Evolutionary conservation across 805 yeast genomes (phyloP).

Genomic region (Teunomyces atbi): DNA sequence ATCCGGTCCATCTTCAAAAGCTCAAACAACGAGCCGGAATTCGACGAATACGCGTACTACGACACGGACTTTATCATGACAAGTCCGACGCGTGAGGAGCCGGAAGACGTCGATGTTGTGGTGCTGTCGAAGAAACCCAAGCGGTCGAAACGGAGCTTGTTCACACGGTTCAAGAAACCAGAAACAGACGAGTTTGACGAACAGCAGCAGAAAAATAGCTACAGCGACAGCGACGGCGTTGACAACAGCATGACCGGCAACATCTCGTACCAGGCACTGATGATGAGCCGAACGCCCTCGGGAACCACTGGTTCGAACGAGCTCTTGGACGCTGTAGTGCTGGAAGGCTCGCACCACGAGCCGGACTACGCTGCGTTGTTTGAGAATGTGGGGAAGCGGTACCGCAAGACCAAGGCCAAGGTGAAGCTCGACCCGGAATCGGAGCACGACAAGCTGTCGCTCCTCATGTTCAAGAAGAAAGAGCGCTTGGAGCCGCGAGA

Average conservation of each 20-base stretch:
- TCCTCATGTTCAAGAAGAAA: neutral
- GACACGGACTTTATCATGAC: conserved; percentile 16
- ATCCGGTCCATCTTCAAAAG: conserved; percentile 18
- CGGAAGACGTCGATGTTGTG: conserved; percentile 13
- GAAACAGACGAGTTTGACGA: conserved; percentile 13
- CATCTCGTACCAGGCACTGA: conserved; percentile 12
- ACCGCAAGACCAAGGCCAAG: conserved; percentile 25
- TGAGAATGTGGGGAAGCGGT: conserved; percentile 41
- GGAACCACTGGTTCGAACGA: conserved; percentile 8
- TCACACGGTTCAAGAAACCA: conserved; percentile 35
- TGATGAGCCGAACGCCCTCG: conserved; percentile 22
- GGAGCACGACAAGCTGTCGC: conserved; percentile 5
- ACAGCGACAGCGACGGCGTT: conserved; percentile 9
- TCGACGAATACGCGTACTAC: too few relatives aligned
- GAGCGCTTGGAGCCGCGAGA: neutral
- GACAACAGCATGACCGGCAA: conserved; percentile 8
- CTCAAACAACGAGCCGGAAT: conserved; percentile 1
- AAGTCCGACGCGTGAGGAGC: conserved; percentile 22
- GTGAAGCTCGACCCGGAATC: conserved; percentile 18
- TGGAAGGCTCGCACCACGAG: conserved; percentile 20
- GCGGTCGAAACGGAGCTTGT: conserved; percentile 34
- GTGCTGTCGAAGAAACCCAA: conserved; percentile 25
- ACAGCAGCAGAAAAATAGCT: conserved; percentile 6
- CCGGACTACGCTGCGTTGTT: conserved; percentile 46
- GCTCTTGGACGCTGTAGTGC: conserved; percentile 14